Evolutionary conservation across 2,329 filamentous ascomycete genomes (phyloP), one percentile per base, ranked within the genome.

Genomic region (Aureobasidium sp.): DNA sequence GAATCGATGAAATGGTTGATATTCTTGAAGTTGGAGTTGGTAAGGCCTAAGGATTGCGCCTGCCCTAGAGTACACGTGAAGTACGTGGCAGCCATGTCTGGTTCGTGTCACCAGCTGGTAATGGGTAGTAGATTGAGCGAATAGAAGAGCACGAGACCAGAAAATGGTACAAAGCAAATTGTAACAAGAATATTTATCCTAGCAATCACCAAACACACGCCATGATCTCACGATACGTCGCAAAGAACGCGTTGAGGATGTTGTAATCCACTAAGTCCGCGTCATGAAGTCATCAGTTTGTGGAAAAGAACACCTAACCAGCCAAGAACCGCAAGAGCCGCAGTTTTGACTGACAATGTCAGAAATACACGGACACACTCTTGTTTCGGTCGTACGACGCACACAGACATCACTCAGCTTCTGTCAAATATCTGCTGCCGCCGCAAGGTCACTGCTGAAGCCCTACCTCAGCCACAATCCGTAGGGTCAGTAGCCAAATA

Each of bases 21-120:
- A 0, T 77, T 82, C 2, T 72, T 67, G 66, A 77, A 80, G 0
- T 71, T 70, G 34, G 74, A 74, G 10, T 68, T 65, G 3, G 61
- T 62, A 4, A 63, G 46, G 20, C 73, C 76, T 20, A 79, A 65
- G 1, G 65, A 64, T 0, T 75, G 72, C 12, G 83, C 82, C 68
- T 86, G 78, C 1, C 82, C 84, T 2, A 87, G 75, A 0, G 83
- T 86, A 69, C 84, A 87, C 3, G 80, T 80, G 67, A 87, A 87
- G 70, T 86, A 85, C 63, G 81, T 84, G 12, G 69, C 59, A 51
- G 64, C 56, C 63, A 66, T 67, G 32, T 24, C 43, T 34, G 55
- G 20, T 48, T 43, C 26, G 32, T 48, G 44, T 59, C 29, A n/a
- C 36, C 37, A 29, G 51, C 20, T 6, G 8, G 13, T 36, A 7